phyloP scores from a whole-genome alignment of 108 stramenopile genomes.

The Fistulifera solaris region DNA sequence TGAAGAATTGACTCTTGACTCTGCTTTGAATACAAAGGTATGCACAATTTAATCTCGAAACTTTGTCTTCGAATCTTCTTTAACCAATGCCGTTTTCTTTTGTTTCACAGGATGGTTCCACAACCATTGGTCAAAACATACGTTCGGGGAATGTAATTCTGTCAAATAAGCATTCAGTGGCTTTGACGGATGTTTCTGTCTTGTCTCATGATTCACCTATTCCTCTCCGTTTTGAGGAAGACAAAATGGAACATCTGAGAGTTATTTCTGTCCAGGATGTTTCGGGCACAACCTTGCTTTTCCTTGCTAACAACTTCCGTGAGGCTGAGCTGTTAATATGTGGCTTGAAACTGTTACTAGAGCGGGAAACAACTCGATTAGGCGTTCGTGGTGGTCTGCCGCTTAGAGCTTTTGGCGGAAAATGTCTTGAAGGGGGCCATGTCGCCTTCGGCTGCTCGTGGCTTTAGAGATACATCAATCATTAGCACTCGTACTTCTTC shows the following conservation, averaged over 20 bases:
- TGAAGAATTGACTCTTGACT: slow-evolving; percentile 50
- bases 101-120: slow-evolving; percentile 5
- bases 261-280: slow-evolving; percentile 55
- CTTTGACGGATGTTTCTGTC: slow-evolving; percentile 56
- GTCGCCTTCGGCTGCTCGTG: slow-evolving; percentile 36
- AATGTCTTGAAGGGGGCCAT: slow-evolving; percentile 11
- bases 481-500: background rate
- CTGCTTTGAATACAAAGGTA: slow-evolving; percentile 26
- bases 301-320: slow-evolving; percentile 51
- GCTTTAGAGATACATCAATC: slow-evolving; percentile 2
- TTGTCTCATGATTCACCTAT: slow-evolving; percentile 47
- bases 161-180: slow-evolving; percentile 68
- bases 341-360: slow-evolving; percentile 64
- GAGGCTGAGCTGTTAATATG: slow-evolving; percentile 68
- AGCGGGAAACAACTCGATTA: slow-evolving; percentile 63
- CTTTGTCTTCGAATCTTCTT: background rate
- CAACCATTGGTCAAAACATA: slow-evolving; percentile 14
- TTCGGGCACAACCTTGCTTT: slow-evolving; percentile 50
- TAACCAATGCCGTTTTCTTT: background rate
- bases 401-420: slow-evolving; percentile 25
- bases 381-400: slow-evolving; percentile 61
- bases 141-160: slow-evolving; percentile 50
- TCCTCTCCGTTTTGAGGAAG: slow-evolving; percentile 36
- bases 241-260: slow-evolving; percentile 53
- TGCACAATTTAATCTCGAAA: background rate